Conservation (phyloP, 2,329 filamentous ascomycete genomes). For the Herpotrichia juniperi region DNA sequence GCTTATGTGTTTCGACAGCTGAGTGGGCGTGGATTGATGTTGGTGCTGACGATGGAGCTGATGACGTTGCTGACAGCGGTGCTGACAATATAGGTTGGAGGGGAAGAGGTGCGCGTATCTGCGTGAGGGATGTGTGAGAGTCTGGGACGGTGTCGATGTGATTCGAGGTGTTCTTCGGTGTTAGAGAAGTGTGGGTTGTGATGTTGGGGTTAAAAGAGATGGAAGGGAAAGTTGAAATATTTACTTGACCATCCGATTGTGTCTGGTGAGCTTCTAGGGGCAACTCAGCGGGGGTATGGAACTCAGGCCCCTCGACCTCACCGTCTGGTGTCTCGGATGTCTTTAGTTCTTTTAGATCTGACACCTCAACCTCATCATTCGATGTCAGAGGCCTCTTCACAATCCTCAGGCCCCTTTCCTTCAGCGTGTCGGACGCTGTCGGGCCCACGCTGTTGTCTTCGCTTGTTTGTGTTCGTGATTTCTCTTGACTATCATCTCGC, state of each 20-base stretch:
- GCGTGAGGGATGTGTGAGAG: too few relatives aligned
- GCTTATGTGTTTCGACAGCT: background rate
- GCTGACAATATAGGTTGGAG: too few relatives aligned
- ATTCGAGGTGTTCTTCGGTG: too few relatives aligned
- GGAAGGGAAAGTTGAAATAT: background rate
- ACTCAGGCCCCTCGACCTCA: background rate
- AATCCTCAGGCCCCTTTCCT: background rate
- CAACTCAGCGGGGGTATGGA: background rate
- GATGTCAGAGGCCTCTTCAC: background rate
- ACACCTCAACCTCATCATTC: background rate
- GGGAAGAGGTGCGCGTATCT: too few relatives aligned
- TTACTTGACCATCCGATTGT: background rate
- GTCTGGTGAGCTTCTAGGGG: background rate
- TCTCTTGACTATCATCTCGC: background rate
- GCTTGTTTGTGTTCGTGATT: constrained; percentile 3
- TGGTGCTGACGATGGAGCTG: too few relatives aligned
- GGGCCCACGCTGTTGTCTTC: background rate
- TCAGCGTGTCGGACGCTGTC: background rate
- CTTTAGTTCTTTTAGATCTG: too few relatives aligned
- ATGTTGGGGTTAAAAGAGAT: background rate
- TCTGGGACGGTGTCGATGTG: too few relatives aligned
- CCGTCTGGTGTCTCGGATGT: background rate
- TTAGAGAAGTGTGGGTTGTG: background rate
- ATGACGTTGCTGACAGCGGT: too few relatives aligned
- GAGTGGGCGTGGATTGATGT: background rate